Evolutionary conservation across 2,329 filamentous ascomycete species (phyloP), one percentile per base, ranked within the genome.

Genomic region (Decorospora gaudefroyi): DNA sequence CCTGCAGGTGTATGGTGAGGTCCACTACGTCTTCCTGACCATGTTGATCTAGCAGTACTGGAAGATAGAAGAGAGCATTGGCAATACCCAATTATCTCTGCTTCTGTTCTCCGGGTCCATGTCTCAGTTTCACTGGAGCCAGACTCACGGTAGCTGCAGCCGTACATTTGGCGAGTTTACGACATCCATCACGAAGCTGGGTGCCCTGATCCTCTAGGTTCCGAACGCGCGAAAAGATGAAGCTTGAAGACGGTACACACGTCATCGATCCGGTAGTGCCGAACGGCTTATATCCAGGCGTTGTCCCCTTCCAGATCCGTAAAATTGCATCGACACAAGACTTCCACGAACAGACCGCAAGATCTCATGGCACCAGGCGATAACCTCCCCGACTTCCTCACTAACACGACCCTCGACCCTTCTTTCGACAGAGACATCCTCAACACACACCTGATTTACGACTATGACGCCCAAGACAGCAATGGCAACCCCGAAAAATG

Each of bases 371-470:
- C 55, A 11, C 57, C 54, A 32, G 57, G 59, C 29, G 57, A 61
- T 7, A 53, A 44, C 1, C 52, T 59, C 10, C 61, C 55, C 22
- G 57, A 62, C 21, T 62, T 58, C 30, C 30, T 62, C 25, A 63
- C 64, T 12, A 65, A 67, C 40, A 62, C 64, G 9, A 32, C 47
- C 6, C 56, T 65, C 5, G 47, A 62, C 38, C 40, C 53, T 15
- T 53, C 69, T 15, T 80, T 80, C 50, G 71, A 80, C 28, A 62
- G 71, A 23, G 80, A 83, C 48, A 73, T 83, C 23, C 70, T 70
- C 29, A 72, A 82, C 53, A 72, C 76, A 2, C 79, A 82, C 49
- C 68, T 82, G 1, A 71, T 83, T 39, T 83, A 83, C 60, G 78
- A 83, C 51, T 82, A 82, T 51, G 71, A 75, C 27, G 78, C 76